Conservation (phyloP, 306 rosid genomes). For the Erythrophleum fordii region DNA sequence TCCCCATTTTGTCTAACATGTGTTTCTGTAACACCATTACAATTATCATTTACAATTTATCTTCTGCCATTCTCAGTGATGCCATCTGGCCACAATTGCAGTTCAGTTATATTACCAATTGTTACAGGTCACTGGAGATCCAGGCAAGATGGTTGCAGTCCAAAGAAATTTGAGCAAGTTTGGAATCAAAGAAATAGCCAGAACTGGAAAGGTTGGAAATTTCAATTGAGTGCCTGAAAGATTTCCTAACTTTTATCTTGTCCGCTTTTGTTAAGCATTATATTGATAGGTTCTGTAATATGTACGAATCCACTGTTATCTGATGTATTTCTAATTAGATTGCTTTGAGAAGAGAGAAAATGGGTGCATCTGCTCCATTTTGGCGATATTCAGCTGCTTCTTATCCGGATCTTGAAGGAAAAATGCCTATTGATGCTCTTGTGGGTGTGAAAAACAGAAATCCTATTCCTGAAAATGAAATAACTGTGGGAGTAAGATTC, state of each 20-base stretch:
- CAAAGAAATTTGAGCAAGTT: constrained; percentile 72
- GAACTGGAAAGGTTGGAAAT: constrained; percentile 81
- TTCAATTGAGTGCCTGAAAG: constrained; percentile 29
- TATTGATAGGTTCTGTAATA: constrained; percentile 31
- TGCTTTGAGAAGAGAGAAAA: constrained; percentile 86
- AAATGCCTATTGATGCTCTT: constrained; percentile 56
- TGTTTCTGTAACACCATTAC: constrained; percentile 5
- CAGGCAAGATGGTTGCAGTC: constrained; percentile 84
- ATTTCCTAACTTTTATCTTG: constrained; percentile 24
- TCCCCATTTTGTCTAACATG: background rate
- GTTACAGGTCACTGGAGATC: constrained; percentile 85
- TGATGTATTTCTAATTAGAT: constrained; percentile 52
- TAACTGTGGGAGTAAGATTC: constrained; percentile 59
- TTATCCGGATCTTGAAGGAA: constrained; percentile 80
- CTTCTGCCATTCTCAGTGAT: constrained; percentile 25
- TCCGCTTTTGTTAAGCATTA: constrained; percentile 8
- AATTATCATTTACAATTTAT: constrained; percentile 17
- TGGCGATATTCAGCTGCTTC: constrained; percentile 92
- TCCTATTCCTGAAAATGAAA: constrained; percentile 42
- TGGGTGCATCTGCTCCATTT: constrained; percentile 93
- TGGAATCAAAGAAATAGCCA: constrained; percentile 86
- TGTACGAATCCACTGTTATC: constrained; percentile 21
- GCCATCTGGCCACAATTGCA: constrained; percentile 10
- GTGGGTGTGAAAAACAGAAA: constrained; percentile 44
- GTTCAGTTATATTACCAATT: constrained; percentile 29